Conservation (phyloP, 192 early-diverging fungal genomes). For the Coemansia sp. region DNA sequence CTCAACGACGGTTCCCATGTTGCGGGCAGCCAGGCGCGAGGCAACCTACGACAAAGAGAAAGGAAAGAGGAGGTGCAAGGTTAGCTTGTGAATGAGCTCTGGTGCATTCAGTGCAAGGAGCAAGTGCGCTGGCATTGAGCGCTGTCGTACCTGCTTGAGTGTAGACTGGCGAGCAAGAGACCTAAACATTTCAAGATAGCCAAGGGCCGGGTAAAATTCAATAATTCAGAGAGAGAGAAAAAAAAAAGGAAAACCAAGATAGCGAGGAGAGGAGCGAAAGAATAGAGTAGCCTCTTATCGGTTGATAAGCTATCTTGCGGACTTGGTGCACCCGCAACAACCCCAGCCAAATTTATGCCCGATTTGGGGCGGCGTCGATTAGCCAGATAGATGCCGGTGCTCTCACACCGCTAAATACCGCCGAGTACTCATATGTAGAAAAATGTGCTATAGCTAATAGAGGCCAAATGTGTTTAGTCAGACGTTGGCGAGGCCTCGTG, state of each 20-base stretch:
- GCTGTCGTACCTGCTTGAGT: constrained; percentile 44
- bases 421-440: background rate
- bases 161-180: constrained; percentile 42
- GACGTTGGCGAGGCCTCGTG: constrained; percentile 30
- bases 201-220: constrained; percentile 5
- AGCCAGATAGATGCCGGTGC: background rate
- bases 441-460: background rate
- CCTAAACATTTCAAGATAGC: constrained; percentile 27
- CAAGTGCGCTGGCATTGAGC: background rate
- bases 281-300: background rate
- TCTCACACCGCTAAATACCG: background rate
- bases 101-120: background rate
- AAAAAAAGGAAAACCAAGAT: background rate
- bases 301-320: background rate
- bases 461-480: background rate
- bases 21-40: constrained; percentile 46
- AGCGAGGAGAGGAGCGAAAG: background rate
- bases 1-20: constrained; percentile 48
- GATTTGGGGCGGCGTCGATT: background rate
- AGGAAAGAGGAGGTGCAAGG: background rate
- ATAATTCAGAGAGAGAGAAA: background rate
- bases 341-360: background rate
- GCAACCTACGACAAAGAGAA: constrained; percentile 32
- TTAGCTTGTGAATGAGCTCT: background rate
- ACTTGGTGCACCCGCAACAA: background rate